Base-by-base conservation (phyloP, 768 basidiomycete genomes). In the Tricholoma bakamatsutake region DNA sequence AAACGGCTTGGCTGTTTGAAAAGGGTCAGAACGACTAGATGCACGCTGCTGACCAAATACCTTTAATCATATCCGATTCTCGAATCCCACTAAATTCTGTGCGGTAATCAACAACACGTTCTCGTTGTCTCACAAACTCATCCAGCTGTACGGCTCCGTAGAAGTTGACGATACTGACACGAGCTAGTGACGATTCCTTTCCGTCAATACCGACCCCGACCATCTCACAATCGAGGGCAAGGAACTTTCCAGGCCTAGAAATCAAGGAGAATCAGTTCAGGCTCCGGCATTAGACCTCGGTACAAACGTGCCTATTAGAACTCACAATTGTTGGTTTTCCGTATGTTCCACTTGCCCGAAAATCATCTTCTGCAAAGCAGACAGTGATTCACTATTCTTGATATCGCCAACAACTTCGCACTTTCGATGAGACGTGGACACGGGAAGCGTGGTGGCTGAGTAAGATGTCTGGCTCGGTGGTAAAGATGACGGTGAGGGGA, bases 171-270 rank as follows among this genome's bases (percentile, higher is more conserved):
- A 97, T 66, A 50, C 88, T 90, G 59, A 96, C 90, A 31, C 95
- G 85, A 1, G 93, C 95, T 12, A 97, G 79, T 0, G 88, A 86
- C 0, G 90, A 93, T 66, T 96, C 92, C 2, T 70, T 70, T 18
- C 91, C 92, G 24, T 85, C 78, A n/a, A 83, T 77, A 0, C 93
- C 93, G n/a, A 96, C 81, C 4, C 94, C 94, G 10, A 98, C 95
- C 93, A 98, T 97, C 71, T 98, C 96, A 63, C 96, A 98, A 70
- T 99, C 96, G 28, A 99, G 74, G 0, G 93, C 84, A 42, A 97
- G 72, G 59, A 88, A 88, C 64, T 81, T 86, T 48, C 88, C 88
- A 4, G 83, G 81, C 47, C 85, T 84, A 53, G 17, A 48, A 48
- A 31, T 17, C 13, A 21, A 50, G 57, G 52, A 54, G 60, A 61